Base-by-base conservation (phyloP, 2,329 filamentous ascomycete genomes). In the Knoxdaviesia proteae region DNA sequence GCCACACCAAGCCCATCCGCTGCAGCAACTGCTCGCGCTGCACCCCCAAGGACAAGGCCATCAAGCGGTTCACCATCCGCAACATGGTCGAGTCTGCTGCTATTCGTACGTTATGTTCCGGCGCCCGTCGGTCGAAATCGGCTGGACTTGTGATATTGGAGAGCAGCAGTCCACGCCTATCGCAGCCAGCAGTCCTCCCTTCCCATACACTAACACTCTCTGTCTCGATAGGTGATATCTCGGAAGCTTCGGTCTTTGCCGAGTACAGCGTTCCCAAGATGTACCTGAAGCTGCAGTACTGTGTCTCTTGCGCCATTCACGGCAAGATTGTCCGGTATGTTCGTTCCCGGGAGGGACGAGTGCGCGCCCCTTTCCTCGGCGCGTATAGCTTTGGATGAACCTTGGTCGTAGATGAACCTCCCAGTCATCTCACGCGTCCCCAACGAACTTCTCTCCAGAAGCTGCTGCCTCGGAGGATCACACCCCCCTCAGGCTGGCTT, bases 281-380 rank as follows among this genome's bases (percentile, higher is more conserved):
- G 92, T 98, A 98, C 84, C 76, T 98, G 71, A 98, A 98, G 82
- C 81, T 98, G 67, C 90, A 98, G 76, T 98, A 98, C 84, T 98
- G 90, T 69, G 90, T 98, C 63, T 96, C 88, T 69, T 98, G 90
- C 72, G 90, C 90, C 62, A 98, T 98, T 56, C 90, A 98, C 77
- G 90, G 90, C 77, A 98, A 98, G 83, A 98, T 98, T 68, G 92
- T 98, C 69, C 88, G 90, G 88, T 96, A 90, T 68, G 87, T 77
- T 65, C 64, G 64, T 69, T 60, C 61, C 60, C 52, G 58, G 63
- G 67, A 68, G 68, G 67, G 68, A 73, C 68, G 71, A 72, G 70
- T 71, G 58, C 62, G 57, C 58, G 44, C 36, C 36, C 32, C 33
- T 43, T 35, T 33, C 36, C 32, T 6, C 40, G 31, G 39, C 30